Evolutionary conservation across 2,329 filamentous ascomycete species (phyloP), one percentile per base, ranked within the genome.

Genomic region (Colletotrichum noveboracense): DNA sequence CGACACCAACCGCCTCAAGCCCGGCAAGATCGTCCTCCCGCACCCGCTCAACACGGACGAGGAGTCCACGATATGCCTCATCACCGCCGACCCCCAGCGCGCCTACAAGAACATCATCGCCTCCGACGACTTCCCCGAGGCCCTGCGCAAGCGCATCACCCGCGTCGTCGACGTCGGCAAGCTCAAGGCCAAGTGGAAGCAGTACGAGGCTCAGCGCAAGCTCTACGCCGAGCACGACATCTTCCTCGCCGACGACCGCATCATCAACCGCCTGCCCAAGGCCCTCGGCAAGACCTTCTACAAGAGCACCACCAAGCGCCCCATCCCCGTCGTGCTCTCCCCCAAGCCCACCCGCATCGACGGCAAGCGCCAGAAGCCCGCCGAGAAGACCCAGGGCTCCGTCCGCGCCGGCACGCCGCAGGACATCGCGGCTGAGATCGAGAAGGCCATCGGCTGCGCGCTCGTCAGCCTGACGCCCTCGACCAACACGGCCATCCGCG

Each of bases 221-320:
- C 91, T 99, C 43, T 91, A 94, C 77, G 88, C 92, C 60, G 95
- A 98, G 84, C 95, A 98, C 85, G 97, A 98, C 83, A 88, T 98
- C 72, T 98, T 99, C 87, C 90, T 99, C 73, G 96, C 94, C 68
- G 97, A 99, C 84, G 95, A 98, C 82, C 91, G 97, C 65, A 94
- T 99, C 80, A 89, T 93, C 82, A 93, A 91, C 83, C 87, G 89
- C 32, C 89, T 98, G 75, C 77, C 77, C 71, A 78, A 78, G 73
- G 76, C 93, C 4, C 92, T 99, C 14, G 97, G 96, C 80, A 98
- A 98, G 88, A 94, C 94, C 3, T 98, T 99, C 85, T 98, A 97
- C 91, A 94, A 96, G 87, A 90, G 87, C 72, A 95, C 93, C 5
- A 86, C 87, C 78, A 98, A 98, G 90, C 91, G 96, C 52, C 97